phyloP scores from a whole-genome alignment of 2,329 filamentous ascomycete genomes.

The Hortaea sp. region DNA sequence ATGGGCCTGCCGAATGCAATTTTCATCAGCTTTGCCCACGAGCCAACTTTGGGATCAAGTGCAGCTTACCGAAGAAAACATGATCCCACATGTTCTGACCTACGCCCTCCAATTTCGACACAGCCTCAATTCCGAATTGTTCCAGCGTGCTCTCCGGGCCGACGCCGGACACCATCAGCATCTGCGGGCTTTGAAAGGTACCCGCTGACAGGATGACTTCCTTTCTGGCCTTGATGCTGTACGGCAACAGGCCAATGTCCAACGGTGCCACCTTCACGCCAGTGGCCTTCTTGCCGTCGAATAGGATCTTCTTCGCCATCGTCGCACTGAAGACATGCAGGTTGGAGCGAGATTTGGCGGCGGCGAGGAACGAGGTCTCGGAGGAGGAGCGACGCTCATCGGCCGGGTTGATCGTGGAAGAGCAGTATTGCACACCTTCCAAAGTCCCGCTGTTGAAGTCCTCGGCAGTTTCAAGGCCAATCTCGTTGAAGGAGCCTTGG shows the following conservation, averaged over 20 bases:
- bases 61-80: neutral
- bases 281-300: slow-evolving; percentile 1
- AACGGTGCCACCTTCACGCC: slow-evolving; percentile 3
- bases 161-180: slow-evolving; percentile 24
- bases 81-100: slow-evolving; percentile 17
- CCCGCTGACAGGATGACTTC: slow-evolving; percentile 38
- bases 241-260: slow-evolving; percentile 6
- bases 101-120: slow-evolving; percentile 19
- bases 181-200: slow-evolving; percentile 33
- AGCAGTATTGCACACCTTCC: slow-evolving; percentile 9
- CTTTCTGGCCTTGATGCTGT: slow-evolving; percentile 19
- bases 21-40: no score
- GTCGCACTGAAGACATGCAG: neutral
- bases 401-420: slow-evolving; percentile 7
- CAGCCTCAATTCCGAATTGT: slow-evolving; percentile 19
- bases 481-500: neutral
- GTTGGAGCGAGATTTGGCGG: neutral
- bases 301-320: neutral
- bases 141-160: slow-evolving; percentile 21
- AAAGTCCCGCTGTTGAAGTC: slow-evolving; percentile 5
- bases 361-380: slow-evolving; percentile 1
- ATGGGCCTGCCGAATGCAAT: no score
- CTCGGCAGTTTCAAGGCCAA: slow-evolving; percentile 1
- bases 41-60: no score
- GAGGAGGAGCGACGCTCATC: slow-evolving; percentile 1